phyloP scores from a whole-genome alignment of 805 yeast species.

The Lipomyces orientalis region DNA sequence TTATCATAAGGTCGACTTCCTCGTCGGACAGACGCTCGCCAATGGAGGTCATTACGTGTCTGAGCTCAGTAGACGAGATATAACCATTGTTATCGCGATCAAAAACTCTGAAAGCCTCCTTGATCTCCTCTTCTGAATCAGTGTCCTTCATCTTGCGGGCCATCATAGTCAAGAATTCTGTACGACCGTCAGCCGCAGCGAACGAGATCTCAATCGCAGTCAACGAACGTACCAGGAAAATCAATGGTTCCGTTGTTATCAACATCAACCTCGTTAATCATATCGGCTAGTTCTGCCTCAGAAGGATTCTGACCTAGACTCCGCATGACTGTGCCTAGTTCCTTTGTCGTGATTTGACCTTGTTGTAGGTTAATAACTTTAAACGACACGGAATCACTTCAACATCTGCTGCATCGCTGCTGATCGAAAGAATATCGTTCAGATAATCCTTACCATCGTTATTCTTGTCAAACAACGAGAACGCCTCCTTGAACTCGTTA shows the following conservation, averaged over 20 bases:
- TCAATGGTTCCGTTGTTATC: slow-evolving; percentile 92
- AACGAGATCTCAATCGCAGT: neutral
- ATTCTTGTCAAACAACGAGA: slow-evolving; percentile 94
- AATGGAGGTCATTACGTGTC: slow-evolving; percentile 95
- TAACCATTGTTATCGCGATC: slow-evolving; percentile 94
- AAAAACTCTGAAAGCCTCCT: slow-evolving; percentile 97
- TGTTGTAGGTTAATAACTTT: neutral
- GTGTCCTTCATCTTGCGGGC: slow-evolving; percentile 94
- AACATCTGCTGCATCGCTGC: neutral
- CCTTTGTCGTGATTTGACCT: slow-evolving; percentile 86
- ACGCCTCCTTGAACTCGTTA: slow-evolving; percentile 96
- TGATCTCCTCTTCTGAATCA: slow-evolving; percentile 94
- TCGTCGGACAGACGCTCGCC: slow-evolving; percentile 97
- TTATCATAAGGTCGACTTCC: slow-evolving; percentile 96
- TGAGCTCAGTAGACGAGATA: slow-evolving; percentile 93
- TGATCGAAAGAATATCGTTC: neutral
- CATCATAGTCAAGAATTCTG: slow-evolving; percentile 82
- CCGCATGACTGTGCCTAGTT: slow-evolving; percentile 97
- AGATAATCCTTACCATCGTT: slow-evolving; percentile 68
- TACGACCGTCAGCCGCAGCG: neutral
- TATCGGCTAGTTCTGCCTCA: slow-evolving; percentile 92
- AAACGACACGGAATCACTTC: neutral
- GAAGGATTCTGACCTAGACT: slow-evolving; percentile 98
- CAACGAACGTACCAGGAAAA: slow-evolving; percentile 53
- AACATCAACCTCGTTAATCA: slow-evolving; percentile 96